Evolutionary conservation across 192 early-diverging fungal species (phyloP).

Genomic region (Phlyctochytrium arcticum): DNA sequence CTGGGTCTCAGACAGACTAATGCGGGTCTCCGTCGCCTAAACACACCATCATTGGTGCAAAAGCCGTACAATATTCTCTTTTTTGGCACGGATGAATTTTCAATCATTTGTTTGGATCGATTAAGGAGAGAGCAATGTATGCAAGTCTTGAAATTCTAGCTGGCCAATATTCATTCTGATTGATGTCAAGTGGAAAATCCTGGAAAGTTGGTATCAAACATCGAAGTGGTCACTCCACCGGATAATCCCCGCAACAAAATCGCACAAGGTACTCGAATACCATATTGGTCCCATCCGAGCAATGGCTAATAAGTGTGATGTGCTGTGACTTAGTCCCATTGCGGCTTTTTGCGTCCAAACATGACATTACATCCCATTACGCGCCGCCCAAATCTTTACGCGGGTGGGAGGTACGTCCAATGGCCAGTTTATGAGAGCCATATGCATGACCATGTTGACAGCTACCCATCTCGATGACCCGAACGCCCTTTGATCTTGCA

Average conservation of each 20-base stretch:
- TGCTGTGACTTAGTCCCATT: conserved; percentile 34
- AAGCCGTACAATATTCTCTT: conserved; percentile 64
- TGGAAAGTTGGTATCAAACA: conserved; percentile 7
- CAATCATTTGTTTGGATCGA: conserved; percentile 52
- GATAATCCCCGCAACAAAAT: conserved; percentile 26
- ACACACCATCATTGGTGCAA: not conserved
- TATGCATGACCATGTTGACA: not conserved
- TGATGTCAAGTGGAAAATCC: not conserved
- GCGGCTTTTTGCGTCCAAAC: conserved; percentile 39
- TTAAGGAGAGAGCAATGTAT: conserved; percentile 52
- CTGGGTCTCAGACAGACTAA: too few species aligned
- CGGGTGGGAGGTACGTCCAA: conserved; percentile 46
- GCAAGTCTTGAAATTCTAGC: conserved; percentile 19
- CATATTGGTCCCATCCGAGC: not conserved
- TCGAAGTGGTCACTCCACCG: conserved; percentile 30
- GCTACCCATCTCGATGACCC: not conserved
- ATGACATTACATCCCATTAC: conserved; percentile 38
- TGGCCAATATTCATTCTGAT: not conserved
- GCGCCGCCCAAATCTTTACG: conserved; percentile 51
- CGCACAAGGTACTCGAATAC: conserved; percentile 6
- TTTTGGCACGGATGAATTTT: conserved; percentile 87
- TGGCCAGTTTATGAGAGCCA: too few species aligned
- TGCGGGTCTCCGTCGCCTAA: too few species aligned
- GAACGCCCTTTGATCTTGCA: conserved; percentile 68
- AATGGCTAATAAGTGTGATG: too few species aligned